Evolutionary conservation across 2,329 filamentous ascomycete species (phyloP), one percentile per base, ranked within the genome.

Genomic region (Paramyrothecium sp.): DNA sequence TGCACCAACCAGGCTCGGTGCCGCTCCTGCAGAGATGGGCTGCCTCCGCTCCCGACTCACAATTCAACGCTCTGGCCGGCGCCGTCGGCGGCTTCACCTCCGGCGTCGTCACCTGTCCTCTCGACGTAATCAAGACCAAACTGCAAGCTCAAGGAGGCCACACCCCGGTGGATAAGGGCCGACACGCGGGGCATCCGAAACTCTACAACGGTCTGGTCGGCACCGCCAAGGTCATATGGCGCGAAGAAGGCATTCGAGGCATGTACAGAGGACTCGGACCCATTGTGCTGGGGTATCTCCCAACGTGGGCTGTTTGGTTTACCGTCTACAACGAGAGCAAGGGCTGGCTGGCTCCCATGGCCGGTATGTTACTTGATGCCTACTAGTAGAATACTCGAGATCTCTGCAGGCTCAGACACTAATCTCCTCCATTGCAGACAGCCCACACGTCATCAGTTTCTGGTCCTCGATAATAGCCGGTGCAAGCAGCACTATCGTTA

Each of bases 71-170:
- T 61, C 81, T 97, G 56, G 89, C 92, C 48, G 95, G 95, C 56
- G 94, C 93, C 52, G 82, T 91, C 57, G 94, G 93, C 53, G 95
- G 95, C 53, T 91, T 98, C 68, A 92, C 92, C 21, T 97, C 93
- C 8, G 95, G 95, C 53, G 85, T 99, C 56, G 91, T 97, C 63
- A 98, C 94, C 54, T 99, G 95, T 73, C 95, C 95, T 47, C 87
- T 99, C 65, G 95, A 99, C 80, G 95, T 99, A 61, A 98, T 99
- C 75, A 99, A 99, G 80, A 99, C 95, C 49, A 98, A 97, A 75
- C 78, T 99, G 59, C 95, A 99, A 73, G 94, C 93, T 17, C 95
- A 98, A 73, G 94, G 94, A 61, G 91, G 92, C 20, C 96, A 96
- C 73, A 65, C 73, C 64, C 82, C 77, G 63, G 74, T 73, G 69